Conservation (phyloP, 1,284 basidiomycete species). For the Apiotrichum brassicae region DNA sequence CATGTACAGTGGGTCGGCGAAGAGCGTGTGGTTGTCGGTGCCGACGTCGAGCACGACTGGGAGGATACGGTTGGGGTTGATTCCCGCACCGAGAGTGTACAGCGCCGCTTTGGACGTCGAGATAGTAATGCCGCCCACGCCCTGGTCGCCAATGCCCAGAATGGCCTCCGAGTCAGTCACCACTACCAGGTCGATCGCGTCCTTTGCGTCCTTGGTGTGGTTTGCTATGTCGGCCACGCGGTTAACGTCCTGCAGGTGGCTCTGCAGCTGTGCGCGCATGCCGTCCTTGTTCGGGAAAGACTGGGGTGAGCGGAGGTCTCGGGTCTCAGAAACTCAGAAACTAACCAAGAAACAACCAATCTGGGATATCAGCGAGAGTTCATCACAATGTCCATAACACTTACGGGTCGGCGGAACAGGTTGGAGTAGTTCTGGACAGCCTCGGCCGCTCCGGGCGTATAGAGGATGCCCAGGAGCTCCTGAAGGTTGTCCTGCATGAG, state of each 20-base stretch:
- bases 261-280: slow-evolving; percentile 55
- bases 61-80: slow-evolving; percentile 63
- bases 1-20: slow-evolving; percentile 46
- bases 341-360: slow-evolving; percentile 19
- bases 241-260: slow-evolving; percentile 45
- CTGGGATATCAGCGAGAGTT: slow-evolving; percentile 7
- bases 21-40: slow-evolving; percentile 59
- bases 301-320: background rate
- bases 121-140: slow-evolving; percentile 51
- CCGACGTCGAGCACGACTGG: slow-evolving; percentile 69
- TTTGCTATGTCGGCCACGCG: slow-evolving; percentile 62
- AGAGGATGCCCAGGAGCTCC: slow-evolving; percentile 57
- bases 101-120: slow-evolving; percentile 79
- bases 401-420: slow-evolving; percentile 62
- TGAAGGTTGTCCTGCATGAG: slow-evolving; percentile 61
- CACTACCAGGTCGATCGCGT: slow-evolving; percentile 61
- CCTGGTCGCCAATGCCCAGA: slow-evolving; percentile 55
- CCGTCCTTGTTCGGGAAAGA: slow-evolving; percentile 58
- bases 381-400: slow-evolving; percentile 51
- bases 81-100: slow-evolving; percentile 73
- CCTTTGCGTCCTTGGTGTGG: slow-evolving; percentile 56
- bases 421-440: slow-evolving; percentile 69
- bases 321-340: background rate
- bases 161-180: slow-evolving; percentile 78
- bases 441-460: slow-evolving; percentile 51